Conservation (phyloP, 73 alveolate genomes). For the Halteria grandinella region DNA sequence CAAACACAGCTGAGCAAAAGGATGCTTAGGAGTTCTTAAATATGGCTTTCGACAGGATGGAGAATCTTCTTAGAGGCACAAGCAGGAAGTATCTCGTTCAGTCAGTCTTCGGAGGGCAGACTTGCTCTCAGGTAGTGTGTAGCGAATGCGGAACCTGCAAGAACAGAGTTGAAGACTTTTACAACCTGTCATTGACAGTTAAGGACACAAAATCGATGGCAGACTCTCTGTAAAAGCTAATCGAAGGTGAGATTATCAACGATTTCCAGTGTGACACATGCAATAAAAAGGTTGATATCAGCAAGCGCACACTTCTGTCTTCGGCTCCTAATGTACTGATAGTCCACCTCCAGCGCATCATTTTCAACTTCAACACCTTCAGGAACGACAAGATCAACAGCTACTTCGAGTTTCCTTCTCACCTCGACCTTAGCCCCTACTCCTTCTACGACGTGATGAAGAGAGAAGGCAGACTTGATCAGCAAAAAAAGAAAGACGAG, state of each 20-base stretch:
- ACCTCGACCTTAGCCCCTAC: constrained; percentile 86
- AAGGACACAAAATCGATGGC: constrained; percentile 88
- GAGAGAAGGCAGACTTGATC: constrained; percentile 65
- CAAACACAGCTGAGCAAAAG: constrained; percentile 88
- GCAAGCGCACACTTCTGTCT: constrained; percentile 86
- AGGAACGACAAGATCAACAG: constrained; percentile 94
- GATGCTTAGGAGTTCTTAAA: constrained; percentile 97
- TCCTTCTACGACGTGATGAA: constrained; percentile 76
- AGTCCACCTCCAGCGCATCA: constrained; percentile 95
- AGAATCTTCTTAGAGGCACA: constrained; percentile 87
- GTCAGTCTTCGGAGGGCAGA: constrained; percentile 96
- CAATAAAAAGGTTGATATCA: constrained; percentile 88
- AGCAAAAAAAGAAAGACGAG: not conserved
- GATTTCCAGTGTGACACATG: constrained; percentile 96
- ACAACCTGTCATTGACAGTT: constrained; percentile 89
- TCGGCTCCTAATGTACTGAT: constrained; percentile 94
- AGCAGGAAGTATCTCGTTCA: constrained; percentile 84
- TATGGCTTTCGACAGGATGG: constrained; percentile 95
- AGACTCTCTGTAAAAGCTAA: constrained; percentile 87
- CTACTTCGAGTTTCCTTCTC: constrained; percentile 94
- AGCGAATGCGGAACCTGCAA: constrained; percentile 80
- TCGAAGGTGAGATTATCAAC: constrained; percentile 88
- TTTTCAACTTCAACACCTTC: constrained; percentile 94
- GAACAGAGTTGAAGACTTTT: constrained; percentile 87
- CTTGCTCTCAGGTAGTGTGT: constrained; percentile 89